phyloP scores from a whole-genome alignment of 192 early-diverging fungal genomes.

The Coemansia sp. region DNA sequence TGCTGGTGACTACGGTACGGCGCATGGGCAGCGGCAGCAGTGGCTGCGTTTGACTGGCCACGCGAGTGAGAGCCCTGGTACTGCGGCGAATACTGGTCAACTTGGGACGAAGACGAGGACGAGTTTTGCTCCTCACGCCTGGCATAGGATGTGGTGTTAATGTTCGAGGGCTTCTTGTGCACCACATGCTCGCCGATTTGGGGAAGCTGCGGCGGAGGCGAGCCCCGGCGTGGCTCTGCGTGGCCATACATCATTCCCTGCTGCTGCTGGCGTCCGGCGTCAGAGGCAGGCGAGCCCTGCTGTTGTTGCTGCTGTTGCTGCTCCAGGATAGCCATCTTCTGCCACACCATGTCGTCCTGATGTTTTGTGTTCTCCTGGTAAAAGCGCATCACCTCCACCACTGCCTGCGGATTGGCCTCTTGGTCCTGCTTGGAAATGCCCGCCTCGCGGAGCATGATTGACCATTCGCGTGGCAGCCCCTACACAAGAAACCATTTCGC shows the following conservation, averaged over 20 bases:
- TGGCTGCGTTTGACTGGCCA: background rate
- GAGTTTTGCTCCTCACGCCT: slow-evolving; percentile 19
- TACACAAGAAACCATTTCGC: slow-evolving; percentile 26
- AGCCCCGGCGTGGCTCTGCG: slow-evolving; percentile 12
- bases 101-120: slow-evolving; percentile 8
- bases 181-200: slow-evolving; percentile 37
- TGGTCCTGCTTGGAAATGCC: slow-evolving; percentile 95
- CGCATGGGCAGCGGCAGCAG: slow-evolving; percentile 30
- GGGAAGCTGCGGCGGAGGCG: slow-evolving; percentile 48
- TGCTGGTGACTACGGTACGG: slow-evolving; percentile 49
- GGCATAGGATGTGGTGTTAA: slow-evolving; percentile 22
- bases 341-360: slow-evolving; percentile 50
- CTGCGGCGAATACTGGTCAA: slow-evolving; percentile 39
- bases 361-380: slow-evolving; percentile 67
- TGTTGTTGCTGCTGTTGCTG: slow-evolving; percentile 17
- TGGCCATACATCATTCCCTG: slow-evolving; percentile 19
- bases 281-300: slow-evolving; percentile 19
- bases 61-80: slow-evolving; percentile 17
- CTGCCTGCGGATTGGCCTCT: slow-evolving; percentile 87
- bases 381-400: slow-evolving; percentile 81
- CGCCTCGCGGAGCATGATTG: slow-evolving; percentile 83
- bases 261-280: slow-evolving; percentile 41
- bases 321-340: slow-evolving; percentile 48
- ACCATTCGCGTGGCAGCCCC: slow-evolving; percentile 95
- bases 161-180: slow-evolving; percentile 36